Evolutionary conservation across 1,284 basidiomycete genomes (phyloP).

Genomic region (Malassezia obtusa): DNA sequence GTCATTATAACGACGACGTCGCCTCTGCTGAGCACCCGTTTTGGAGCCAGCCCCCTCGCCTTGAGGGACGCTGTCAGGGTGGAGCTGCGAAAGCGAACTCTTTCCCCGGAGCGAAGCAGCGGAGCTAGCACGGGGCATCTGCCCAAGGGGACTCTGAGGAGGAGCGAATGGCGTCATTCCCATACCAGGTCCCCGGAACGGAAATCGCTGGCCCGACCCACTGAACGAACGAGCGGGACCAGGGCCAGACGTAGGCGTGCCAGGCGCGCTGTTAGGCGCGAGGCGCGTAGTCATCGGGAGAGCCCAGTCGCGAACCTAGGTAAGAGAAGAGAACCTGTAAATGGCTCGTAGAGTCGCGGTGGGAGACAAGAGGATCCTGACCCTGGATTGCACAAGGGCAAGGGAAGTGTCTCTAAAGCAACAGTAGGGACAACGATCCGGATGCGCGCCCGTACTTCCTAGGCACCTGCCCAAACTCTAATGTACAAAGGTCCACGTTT

Average conservation of each 20-base stretch:
- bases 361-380: too few relatives aligned
- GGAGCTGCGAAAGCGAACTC: background rate
- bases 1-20: slow-evolving; percentile 14
- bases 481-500: too few relatives aligned
- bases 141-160: background rate
- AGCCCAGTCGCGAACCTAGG: too few relatives aligned
- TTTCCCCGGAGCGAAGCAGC: background rate
- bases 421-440: too few relatives aligned
- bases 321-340: too few relatives aligned
- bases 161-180: background rate
- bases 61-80: background rate
- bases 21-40: background rate
- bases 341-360: too few relatives aligned
- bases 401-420: too few relatives aligned
- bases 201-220: background rate
- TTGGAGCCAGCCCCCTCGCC: background rate
- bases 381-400: too few relatives aligned
- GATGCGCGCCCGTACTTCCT: too few relatives aligned
- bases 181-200: background rate
- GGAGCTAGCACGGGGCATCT: background rate
- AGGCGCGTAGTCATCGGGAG: background rate
- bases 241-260: background rate
- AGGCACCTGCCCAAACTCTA: too few relatives aligned
- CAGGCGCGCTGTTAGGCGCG: background rate
- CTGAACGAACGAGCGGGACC: background rate